phyloP scores from a whole-genome alignment of 2,329 filamentous ascomycete genomes.

The Corinectria fuckeliana region DNA sequence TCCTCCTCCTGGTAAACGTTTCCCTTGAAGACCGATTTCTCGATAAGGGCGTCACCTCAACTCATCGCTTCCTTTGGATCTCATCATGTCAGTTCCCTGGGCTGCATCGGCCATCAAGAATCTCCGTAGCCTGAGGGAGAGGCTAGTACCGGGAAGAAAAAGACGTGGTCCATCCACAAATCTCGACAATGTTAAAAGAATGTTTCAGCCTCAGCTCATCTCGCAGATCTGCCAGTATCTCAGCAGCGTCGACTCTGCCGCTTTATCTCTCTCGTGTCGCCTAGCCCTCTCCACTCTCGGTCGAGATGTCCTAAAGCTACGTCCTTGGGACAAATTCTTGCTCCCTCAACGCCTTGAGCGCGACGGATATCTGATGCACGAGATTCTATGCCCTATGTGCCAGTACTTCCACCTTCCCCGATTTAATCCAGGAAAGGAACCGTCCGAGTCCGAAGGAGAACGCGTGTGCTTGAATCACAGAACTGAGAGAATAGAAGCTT shows the following conservation, averaged over 20 bases:
- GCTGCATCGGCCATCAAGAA: not conserved
- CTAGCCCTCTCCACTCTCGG: not conserved
- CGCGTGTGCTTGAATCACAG: not conserved
- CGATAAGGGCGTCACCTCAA: not conserved
- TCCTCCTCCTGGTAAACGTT: not conserved
- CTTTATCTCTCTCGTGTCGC: not conserved
- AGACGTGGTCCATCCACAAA: not conserved
- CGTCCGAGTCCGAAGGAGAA: not conserved
- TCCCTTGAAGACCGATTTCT: not conserved
- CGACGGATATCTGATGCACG: not conserved
- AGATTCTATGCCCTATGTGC: not conserved
- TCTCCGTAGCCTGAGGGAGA: not conserved
- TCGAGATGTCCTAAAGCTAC: not conserved
- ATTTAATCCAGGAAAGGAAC: not conserved
- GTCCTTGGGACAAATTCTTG: not conserved
- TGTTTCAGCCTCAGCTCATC: not conserved
- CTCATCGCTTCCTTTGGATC: not conserved
- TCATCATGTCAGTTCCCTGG: not conserved
- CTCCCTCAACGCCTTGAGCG: not conserved
- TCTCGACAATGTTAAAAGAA: not conserved
- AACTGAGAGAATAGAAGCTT: not conserved
- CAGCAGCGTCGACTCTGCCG: not conserved
- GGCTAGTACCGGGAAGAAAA: not conserved
- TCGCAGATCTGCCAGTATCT: not conserved
- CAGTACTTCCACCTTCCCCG: not conserved